Percentiles rank a stretch among this genome's conserved stretches.
phyloP scores from a whole-genome alignment of 306 rosid genomes.

The Luffa acutangula region DNA sequence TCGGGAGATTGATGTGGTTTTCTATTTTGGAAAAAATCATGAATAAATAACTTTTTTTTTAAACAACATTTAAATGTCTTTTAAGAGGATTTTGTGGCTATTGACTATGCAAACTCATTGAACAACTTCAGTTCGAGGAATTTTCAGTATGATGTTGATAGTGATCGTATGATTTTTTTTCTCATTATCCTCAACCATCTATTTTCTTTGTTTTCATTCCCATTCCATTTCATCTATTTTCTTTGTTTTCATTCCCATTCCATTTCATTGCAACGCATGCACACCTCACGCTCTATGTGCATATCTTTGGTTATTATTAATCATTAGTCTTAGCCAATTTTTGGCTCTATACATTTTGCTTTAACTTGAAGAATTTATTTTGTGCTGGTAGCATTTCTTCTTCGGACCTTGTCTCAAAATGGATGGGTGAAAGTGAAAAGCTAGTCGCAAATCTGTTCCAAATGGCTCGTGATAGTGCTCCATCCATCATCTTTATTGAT shows the following conservation, averaged over 20 bases:
- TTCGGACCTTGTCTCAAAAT: slow-evolving; percentile 93
- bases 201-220: background rate
- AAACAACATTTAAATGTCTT: background rate
- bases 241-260: background rate
- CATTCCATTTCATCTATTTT: background rate
- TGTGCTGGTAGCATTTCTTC: slow-evolving; percentile 62
- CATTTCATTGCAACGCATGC: background rate
- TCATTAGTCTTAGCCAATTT: background rate
- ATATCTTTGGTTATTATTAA: background rate
- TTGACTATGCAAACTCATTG: background rate
- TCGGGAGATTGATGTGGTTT: background rate
- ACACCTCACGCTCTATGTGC: background rate
- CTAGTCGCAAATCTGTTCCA: slow-evolving; percentile 88
- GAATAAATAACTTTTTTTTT: background rate
- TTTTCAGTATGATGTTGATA: background rate
- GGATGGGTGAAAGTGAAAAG: slow-evolving; percentile 99
- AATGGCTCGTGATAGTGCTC: slow-evolving; percentile 99
- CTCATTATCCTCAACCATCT: no score
- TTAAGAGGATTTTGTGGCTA: background rate
- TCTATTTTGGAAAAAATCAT: background rate
- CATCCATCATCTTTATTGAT: slow-evolving; percentile 93
- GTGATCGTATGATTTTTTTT: background rate
- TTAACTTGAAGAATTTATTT: background rate
- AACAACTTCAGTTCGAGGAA: background rate
- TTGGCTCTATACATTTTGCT: background rate